Base-by-base conservation (phyloP, 2,329 filamentous ascomycete species). In the Acarospora socialis region DNA sequence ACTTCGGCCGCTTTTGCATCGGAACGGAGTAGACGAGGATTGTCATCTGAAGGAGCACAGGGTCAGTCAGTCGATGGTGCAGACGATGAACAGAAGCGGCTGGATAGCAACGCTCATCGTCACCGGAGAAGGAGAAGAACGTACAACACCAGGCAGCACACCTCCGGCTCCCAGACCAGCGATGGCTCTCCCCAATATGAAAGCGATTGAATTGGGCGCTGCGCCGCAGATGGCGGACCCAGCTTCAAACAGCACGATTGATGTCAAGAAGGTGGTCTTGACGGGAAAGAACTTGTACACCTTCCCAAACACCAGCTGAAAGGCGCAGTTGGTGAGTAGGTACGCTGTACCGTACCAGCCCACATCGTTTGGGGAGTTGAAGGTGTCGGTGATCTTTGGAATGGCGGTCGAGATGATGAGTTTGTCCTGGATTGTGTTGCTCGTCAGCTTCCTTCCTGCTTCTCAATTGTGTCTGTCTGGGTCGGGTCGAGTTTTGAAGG, bases 321-420 rank as follows among this genome's bases (percentile, higher is more conserved):
- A 27, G 3, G 56, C 49, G 36, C 54, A 56, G 4, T 49, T 54
- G 1, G 59, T 60, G 14, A 65, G 44, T 5, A 62, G 45, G 38
- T 61, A 61, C 3, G 57, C 49, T 25, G 53, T 57, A 17, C 57
- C 57, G 37, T 66, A 65, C 61, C 63, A 66, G 19, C 59, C 59
- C 5, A 66, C 53, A 34, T 65, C 60, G 4, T 52, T 46, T 21
- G 62, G 47, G 3, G 59, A 57, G 21, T 63, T 46, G 42, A 66
- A 66, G 19, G 61, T 46, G 38, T 62, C 53, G 0, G 61, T 63
- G 30, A 66, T 65, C 10, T 47, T 49, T 9, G 62, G 62, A 19
- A 65, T 61, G 3, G 61, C 62, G 2, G 57, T 63, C 5, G 56
- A 53, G 21, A 65, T 56, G 36, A 56, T 55, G 22, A 46, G 46